Evolutionary conservation across 2,329 filamentous ascomycete species (phyloP).

Genomic region (Cordyceps fumosorosea): DNA sequence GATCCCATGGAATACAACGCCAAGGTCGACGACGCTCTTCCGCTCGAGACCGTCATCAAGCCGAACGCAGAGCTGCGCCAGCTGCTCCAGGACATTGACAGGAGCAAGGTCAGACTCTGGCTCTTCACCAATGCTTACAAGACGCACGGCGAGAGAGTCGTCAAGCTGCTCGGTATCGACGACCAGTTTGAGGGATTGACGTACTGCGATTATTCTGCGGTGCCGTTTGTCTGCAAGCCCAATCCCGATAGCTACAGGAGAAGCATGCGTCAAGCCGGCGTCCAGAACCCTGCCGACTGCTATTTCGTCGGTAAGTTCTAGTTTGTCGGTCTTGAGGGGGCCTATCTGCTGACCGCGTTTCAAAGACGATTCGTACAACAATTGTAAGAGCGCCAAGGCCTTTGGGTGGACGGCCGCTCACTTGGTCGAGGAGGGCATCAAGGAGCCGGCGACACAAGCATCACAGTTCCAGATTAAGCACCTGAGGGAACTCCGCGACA

Average conservation of each 20-base stretch:
- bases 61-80: conserved; percentile 68
- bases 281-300: conserved; percentile 62
- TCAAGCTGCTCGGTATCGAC: conserved; percentile 72
- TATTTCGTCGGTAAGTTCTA: conserved; percentile 78
- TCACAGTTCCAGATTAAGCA: conserved; percentile 69
- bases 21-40: conserved; percentile 90
- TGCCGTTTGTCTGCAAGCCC: conserved; percentile 81
- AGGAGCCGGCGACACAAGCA: conserved; percentile 55
- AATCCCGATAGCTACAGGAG: conserved; percentile 76
- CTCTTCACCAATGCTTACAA: conserved; percentile 95
- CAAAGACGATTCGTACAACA: conserved; percentile 80
- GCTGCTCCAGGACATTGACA: conserved; percentile 78
- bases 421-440: conserved; percentile 70
- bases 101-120: conserved; percentile 78
- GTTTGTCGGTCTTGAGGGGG: not conserved
- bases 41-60: conserved; percentile 76
- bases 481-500: conserved; percentile 64
- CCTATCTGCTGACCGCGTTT: not conserved
- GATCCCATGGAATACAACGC: conserved; percentile 91
- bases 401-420: conserved; percentile 85
- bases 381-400: conserved; percentile 68
- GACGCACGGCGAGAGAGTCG: conserved; percentile 77
- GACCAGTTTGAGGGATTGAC: conserved; percentile 93
- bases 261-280: conserved; percentile 78
- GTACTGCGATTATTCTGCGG: conserved; percentile 77